A percentile compares a stretch with the other conserved stretches of the same genome.
Evolutionary conservation across 371 early-diverging fungal species (phyloP).

Genomic region (Encephalitozoon intestinalis): DNA sequence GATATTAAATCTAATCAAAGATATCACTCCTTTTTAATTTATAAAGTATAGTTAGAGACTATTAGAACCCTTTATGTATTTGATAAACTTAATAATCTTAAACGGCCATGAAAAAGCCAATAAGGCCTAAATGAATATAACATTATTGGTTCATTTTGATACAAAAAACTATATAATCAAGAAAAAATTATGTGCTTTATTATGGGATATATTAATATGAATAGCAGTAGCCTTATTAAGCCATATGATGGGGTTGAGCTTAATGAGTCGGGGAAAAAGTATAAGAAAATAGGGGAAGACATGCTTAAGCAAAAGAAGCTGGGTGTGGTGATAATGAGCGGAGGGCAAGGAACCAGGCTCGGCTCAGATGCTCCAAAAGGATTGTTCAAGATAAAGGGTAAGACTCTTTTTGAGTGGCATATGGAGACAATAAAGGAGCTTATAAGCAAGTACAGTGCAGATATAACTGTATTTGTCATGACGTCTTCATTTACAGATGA

Average conservation of each 20-base stretch:
- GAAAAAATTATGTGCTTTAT: neutral
- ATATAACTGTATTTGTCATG: slow-evolving; percentile 54
- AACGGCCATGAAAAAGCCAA: neutral
- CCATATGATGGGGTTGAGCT: neutral
- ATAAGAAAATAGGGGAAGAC: neutral
- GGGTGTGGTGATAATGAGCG: slow-evolving; percentile 53
- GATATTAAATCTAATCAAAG: neutral
- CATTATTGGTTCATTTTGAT: neutral
- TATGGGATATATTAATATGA: slow-evolving; percentile 13
- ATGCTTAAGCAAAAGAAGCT: slow-evolving; percentile 26
- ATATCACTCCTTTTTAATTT: neutral
- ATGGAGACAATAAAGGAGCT: slow-evolving; percentile 35
- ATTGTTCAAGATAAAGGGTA: slow-evolving; percentile 43
- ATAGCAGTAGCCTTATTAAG: neutral
- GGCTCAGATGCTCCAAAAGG: slow-evolving; percentile 57
- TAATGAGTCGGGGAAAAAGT: neutral
- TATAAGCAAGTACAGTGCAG: slow-evolving; percentile 15
- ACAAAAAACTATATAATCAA: slow-evolving; percentile 9
- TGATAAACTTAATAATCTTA: neutral
- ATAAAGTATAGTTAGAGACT: neutral
- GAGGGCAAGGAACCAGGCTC: slow-evolving; percentile 59
- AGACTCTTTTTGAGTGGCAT: slow-evolving; percentile 49
- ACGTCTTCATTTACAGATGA: slow-evolving; percentile 49
- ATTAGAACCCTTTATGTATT: neutral
- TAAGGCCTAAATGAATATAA: neutral